Percentiles rank a stretch among this genome's conserved stretches.
Evolutionary conservation across 106 monocot genomes (phyloP).

Genomic region (Posidonia australis): DNA sequence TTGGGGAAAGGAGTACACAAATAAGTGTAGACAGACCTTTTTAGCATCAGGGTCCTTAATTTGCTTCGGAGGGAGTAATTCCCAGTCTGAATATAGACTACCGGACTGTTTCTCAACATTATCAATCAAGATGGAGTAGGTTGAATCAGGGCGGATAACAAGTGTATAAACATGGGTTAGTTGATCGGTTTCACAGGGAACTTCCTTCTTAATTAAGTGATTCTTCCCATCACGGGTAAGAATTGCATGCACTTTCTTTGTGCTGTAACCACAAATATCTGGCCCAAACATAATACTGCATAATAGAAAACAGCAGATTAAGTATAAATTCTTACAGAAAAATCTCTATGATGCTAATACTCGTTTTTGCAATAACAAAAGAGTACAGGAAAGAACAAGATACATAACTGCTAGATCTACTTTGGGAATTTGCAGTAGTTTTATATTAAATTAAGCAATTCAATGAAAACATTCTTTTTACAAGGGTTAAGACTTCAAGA

Average conservation of each 20-base stretch:
- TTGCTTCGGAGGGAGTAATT: slow-evolving; percentile 55
- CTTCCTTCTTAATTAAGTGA: slow-evolving; percentile 51
- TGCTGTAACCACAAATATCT: slow-evolving; percentile 54
- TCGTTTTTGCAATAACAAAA: too few relatives aligned
- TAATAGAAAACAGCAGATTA: neutral
- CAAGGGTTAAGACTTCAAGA: neutral
- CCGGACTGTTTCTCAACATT: slow-evolving; percentile 54
- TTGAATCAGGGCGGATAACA: slow-evolving; percentile 48
- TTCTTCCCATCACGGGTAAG: slow-evolving; percentile 49
- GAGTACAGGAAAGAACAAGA: too few relatives aligned
- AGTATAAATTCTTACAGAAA: neutral
- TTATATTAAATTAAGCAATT: neutral
- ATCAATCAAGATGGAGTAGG: slow-evolving; percentile 52
- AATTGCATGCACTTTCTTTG: slow-evolving; percentile 59
- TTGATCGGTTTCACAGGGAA: slow-evolving; percentile 58
- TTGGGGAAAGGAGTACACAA: neutral
- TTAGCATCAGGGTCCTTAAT: slow-evolving; percentile 66
- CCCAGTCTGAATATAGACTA: slow-evolving; percentile 52
- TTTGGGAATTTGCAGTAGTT: too few relatives aligned
- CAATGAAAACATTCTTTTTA: neutral
- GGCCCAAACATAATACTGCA: slow-evolving; percentile 75
- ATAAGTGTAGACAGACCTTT: slow-evolving; percentile 20
- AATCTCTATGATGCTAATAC: neutral
- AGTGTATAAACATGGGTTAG: slow-evolving; percentile 58
- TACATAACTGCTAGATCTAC: too few relatives aligned